Conservation (phyloP, 176 grass and related monocot species). For the Aegilops tauschii region DNA sequence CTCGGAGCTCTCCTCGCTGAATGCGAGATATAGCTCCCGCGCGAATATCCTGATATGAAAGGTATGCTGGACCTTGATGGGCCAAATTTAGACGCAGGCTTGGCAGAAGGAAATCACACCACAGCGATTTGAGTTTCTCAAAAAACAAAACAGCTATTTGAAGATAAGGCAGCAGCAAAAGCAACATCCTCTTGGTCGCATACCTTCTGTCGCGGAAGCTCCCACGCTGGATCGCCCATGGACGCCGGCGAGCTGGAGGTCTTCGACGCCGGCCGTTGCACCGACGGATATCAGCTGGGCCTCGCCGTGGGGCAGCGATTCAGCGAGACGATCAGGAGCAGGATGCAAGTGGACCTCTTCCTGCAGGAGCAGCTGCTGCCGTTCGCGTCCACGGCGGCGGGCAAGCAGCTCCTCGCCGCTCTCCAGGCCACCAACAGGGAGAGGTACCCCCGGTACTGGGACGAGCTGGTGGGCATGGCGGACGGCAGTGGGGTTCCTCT, state of each 20-base stretch:
- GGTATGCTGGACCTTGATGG: background rate
- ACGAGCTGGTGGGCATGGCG: conserved; percentile 68
- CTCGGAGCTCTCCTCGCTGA: no score
- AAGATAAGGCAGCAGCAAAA: conserved; percentile 11
- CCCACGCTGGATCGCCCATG: background rate
- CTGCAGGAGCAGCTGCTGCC: conserved; percentile 73
- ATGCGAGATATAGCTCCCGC: no score
- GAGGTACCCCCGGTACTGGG: conserved; percentile 71
- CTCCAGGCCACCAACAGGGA: conserved; percentile 51
- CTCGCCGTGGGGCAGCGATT: conserved; percentile 59
- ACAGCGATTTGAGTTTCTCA: background rate
- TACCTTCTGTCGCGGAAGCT: background rate
- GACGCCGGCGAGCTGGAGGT: conserved; percentile 31
- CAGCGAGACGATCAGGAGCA: conserved; percentile 50
- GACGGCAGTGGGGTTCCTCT: conserved; percentile 56
- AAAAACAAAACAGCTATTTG: background rate
- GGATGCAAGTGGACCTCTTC: conserved; percentile 52
- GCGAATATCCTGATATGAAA: no score
- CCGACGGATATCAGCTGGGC: conserved; percentile 41
- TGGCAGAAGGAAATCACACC: background rate
- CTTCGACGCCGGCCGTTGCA: conserved; percentile 58
- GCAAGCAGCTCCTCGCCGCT: conserved; percentile 37
- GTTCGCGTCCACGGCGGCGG: conserved; percentile 51
- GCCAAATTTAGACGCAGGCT: no score
- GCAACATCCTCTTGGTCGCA: background rate